phyloP scores from a whole-genome alignment of 1,139 yeast genomes.

The Diutina sp. region DNA sequence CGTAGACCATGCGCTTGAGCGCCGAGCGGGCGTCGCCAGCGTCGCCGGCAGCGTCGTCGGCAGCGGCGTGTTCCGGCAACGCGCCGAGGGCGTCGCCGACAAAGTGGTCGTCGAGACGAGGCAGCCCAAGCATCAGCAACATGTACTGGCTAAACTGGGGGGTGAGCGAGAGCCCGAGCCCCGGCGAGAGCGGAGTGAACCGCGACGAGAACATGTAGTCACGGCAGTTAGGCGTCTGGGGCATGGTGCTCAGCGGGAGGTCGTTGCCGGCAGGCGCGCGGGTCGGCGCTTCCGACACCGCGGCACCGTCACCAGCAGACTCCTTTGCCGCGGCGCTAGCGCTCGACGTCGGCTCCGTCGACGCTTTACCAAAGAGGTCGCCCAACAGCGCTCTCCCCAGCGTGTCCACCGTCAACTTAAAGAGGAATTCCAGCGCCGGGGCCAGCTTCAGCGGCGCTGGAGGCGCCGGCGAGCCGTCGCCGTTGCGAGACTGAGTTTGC shows the following conservation, averaged over 20 bases:
- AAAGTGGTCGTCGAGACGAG: neutral
- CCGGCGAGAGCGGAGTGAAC: slow-evolving; percentile 5
- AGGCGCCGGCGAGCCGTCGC: neutral
- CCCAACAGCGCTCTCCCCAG: slow-evolving; percentile 2
- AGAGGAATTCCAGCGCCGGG: neutral
- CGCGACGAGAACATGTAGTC: slow-evolving; percentile 1
- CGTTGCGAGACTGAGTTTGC: neutral
- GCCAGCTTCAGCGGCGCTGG: neutral
- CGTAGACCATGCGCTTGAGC: slow-evolving; percentile 1
- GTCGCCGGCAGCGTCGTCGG: neutral
- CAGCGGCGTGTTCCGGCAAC: neutral
- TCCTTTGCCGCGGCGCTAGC: neutral
- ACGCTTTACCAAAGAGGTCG: neutral
- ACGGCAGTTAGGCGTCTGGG: slow-evolving; percentile 5
- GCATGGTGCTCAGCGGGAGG: slow-evolving; percentile 4
- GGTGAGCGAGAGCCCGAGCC: slow-evolving; percentile 19
- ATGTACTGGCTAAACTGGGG: slow-evolving; percentile 33
- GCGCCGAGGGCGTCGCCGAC: neutral
- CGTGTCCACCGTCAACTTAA: neutral
- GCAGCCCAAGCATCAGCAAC: slow-evolving; percentile 24
- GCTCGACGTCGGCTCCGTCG: neutral
- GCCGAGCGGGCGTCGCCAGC: neutral
- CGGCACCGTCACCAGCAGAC: neutral
- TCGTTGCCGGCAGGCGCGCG: slow-evolving; percentile 2
- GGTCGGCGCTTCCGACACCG: neutral